Evolutionary conservation across 2,329 filamentous ascomycete species (phyloP).

Genomic region (Xylariaceae sp.): DNA sequence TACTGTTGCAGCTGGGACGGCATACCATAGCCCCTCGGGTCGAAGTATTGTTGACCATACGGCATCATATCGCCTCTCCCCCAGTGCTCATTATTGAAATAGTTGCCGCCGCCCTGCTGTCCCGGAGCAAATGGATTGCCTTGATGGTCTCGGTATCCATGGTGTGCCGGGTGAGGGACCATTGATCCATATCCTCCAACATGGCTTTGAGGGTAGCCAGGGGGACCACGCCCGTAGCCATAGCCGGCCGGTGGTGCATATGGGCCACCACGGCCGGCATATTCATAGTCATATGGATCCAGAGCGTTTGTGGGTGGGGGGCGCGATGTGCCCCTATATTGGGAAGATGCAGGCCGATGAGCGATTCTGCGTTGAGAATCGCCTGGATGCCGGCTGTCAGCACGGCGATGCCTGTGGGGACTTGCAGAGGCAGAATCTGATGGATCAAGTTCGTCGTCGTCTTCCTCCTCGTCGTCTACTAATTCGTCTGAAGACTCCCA

Average conservation of each 20-base stretch:
- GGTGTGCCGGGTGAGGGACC: slow-evolving; percentile 42
- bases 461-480: slow-evolving; percentile 30
- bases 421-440: slow-evolving; percentile 56
- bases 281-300: slow-evolving; percentile 64
- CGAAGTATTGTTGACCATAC: slow-evolving; percentile 41
- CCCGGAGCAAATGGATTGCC: slow-evolving; percentile 33
- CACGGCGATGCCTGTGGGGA: slow-evolving; percentile 30
- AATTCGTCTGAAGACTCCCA: slow-evolving; percentile 20
- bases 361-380: slow-evolving; percentile 36
- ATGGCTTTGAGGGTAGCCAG: slow-evolving; percentile 48
- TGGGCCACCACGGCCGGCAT: slow-evolving; percentile 37
- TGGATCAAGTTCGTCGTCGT: slow-evolving; percentile 52
- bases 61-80: slow-evolving; percentile 35
- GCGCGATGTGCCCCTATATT: slow-evolving; percentile 26
- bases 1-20: slow-evolving; percentile 54
- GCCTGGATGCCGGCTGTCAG: slow-evolving; percentile 34
- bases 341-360: slow-evolving; percentile 24
- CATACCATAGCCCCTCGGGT: slow-evolving; percentile 26
- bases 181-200: slow-evolving; percentile 45
- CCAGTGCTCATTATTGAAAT: slow-evolving; percentile 40
- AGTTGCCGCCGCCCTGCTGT: slow-evolving; percentile 35
- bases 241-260: slow-evolving; percentile 27
- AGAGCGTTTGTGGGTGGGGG: slow-evolving; percentile 53
- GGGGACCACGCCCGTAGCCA: slow-evolving; percentile 35
- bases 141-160: slow-evolving; percentile 17